Evolutionary conservation across 352 stramenopile genomes (phyloP), one percentile per base, ranked within the genome.

Genomic region (Thalassiosira mediterranea): DNA sequence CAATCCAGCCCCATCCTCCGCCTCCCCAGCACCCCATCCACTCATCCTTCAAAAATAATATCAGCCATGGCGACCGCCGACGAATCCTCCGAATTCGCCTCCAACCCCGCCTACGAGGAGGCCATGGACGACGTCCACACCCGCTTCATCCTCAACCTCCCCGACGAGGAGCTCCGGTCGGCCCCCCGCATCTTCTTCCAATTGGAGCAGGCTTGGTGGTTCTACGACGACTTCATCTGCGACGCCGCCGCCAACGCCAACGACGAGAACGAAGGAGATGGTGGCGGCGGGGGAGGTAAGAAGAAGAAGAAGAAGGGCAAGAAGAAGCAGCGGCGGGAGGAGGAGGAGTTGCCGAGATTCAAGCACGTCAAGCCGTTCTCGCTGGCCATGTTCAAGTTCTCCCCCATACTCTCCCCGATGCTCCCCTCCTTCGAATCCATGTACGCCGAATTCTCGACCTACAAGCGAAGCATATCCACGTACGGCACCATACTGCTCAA

Each of bases 151-250:
- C 87, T 98, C 61, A 98, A 98, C 79, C 83, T 98, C 53, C 95
- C 95, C 1, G 76, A 80, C 32, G 94, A 89, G 34, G 95, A 98
- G 83, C 81, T 98, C 46, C 79, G 82, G 10, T 96, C 92, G 15
- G 94, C 90, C 64, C 93, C 97, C 81, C 94, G 95, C n/a, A 95
- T 98, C 21, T 98, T 98, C 84, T 98, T 98, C 86, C 95, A 98
- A 87, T 95, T 98, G 63, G 95, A 98, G 84, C 95, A 98, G 85
- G 97, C 94, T 64, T 98, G 95, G 76, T 98, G 95, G 95, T 98
- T 98, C 86, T 98, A 98, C 84, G 95, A 98, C 75, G 95, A 98
- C 82, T 97, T 97, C 76, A 96, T 97, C 78, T 96, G 95, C 72
- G 95, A 98, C 82, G 69, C 72, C 10, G 64, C 63, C 25, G 56